Evolutionary conservation across 2,329 filamentous ascomycete genomes (phyloP), one percentile per base, ranked within the genome.

Genomic region (Penicillium sp.): DNA sequence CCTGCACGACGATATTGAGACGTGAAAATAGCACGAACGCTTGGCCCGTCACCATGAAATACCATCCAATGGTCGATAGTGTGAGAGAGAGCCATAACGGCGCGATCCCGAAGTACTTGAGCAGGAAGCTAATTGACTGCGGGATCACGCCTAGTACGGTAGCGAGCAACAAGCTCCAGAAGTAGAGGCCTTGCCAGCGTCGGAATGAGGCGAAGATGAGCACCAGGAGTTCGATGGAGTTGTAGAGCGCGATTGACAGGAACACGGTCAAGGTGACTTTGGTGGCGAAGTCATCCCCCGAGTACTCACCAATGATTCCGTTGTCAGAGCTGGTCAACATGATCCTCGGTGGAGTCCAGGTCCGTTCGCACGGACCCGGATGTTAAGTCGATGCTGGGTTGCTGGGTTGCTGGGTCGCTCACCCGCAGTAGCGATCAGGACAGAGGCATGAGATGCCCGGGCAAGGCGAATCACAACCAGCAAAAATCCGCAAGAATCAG

Each of bases 181-280:
- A 81, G 61, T 81, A 81, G 9, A 79, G 65, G 0, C 79, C 79
- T 26, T 66, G 64, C 49, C 75, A 79, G 19, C 68, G 70, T 21
- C 76, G 75, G 65, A 81, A 81, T 9, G 74, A 78, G 21, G 78
- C 65, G 44, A 80, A 71, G 29, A 78, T 72, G 43, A 80, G 69
- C n/a, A 78, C 61, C 27, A 78, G 69, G 23, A 81, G 72, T 57
- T 81, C 78, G 19, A 78, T 59, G 13, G 51, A 54, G 44, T 64
- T 64, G 53, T 67, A 62, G 11, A 58, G 42, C 19, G 59, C 53
- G 31, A 65, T 48, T 16, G 46, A 51, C 11, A 58, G 39, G 35
- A 58, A 58, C 9, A 54, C 55, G 21, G 55, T 54, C 19, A 58
- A 54, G 6, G 55, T 58, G 14, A 39, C 55, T 42, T 31, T 57